Percentiles rank a stretch among this genome's conserved stretches.
These are phyloP conservation scores for Yueomyces sp. DNA, from an alignment of 805 yeast genomes.

Conservation along the genomic window DNA sequence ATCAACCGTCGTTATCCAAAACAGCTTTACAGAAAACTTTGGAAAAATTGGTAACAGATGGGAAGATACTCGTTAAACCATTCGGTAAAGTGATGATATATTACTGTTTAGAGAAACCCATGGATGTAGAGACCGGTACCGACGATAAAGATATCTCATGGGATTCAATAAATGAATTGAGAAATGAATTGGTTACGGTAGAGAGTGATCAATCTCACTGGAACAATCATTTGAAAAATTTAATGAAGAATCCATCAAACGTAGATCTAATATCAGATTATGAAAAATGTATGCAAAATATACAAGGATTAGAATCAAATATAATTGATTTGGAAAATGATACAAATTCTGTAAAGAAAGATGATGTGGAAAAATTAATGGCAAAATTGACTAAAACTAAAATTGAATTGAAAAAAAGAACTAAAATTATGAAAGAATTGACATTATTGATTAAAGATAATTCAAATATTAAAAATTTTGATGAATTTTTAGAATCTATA, in stretches of 20 bases:
- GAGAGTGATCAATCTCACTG: conserved; percentile 8
- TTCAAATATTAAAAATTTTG: conserved; percentile 12
- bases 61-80: conserved; percentile 25
- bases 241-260: conserved; percentile 10
- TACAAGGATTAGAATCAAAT: conserved; percentile 2
- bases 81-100: conserved; percentile 34
- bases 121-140: conserved; percentile 1
- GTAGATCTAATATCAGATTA: conserved; percentile 4
- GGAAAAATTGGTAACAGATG: conserved; percentile 24
- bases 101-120: conserved; percentile 25
- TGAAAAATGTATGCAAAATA: conserved; percentile 1
- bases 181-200: conserved; percentile 12
- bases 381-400: conserved; percentile 4
- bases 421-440: conserved; percentile 9
- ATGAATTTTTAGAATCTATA: conserved; percentile 12
- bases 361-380: conserved; percentile 6
- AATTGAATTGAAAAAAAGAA: conserved; percentile 9
- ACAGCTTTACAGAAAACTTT: conserved; percentile 17
- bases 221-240: conserved; percentile 3
- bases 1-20: conserved; percentile 10
- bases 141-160: conserved; percentile 5
- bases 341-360: conserved; percentile 1
- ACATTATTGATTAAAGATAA: conserved; percentile 15
- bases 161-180: conserved; percentile 11
- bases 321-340: conserved; percentile 3